Conservation (phyloP, 2,329 filamentous ascomycete genomes). For the Colletotrichum theobromicola region DNA sequence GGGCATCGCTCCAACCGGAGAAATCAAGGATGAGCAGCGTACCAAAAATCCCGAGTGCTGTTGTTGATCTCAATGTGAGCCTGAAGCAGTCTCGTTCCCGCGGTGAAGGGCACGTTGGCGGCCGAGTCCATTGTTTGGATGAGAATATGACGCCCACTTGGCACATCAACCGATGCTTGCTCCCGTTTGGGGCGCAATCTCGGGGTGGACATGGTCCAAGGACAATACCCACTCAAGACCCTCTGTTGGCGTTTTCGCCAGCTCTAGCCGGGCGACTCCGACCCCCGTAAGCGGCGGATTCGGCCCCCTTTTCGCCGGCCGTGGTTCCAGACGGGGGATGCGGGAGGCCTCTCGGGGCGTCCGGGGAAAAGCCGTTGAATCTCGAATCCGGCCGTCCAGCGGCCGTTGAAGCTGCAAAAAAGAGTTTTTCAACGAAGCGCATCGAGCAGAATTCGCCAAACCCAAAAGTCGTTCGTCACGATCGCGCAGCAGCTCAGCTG, state of each 20-base stretch:
- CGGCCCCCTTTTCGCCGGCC: not conserved
- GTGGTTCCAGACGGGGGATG: not conserved
- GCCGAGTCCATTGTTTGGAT: not conserved
- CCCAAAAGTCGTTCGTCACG: not conserved
- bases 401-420: not conserved
- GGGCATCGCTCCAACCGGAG: not conserved
- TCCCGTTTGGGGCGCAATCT: constrained; percentile 10
- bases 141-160: not conserved
- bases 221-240: not conserved
- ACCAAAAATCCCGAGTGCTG: not conserved
- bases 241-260: not conserved
- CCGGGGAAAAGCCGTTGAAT: not conserved
- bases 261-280: not conserved
- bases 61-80: not conserved
- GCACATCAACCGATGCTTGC: not conserved
- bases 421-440: not conserved
- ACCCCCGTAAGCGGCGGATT: not conserved
- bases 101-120: not conserved
- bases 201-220: not conserved
- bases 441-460: not conserved
- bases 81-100: not conserved
- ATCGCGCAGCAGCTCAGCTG: not conserved
- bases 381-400: not conserved
- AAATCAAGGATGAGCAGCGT: not conserved
- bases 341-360: not conserved